Conservation (phyloP, 176 grass and related monocot species). For the Saccharum spontaneum region DNA sequence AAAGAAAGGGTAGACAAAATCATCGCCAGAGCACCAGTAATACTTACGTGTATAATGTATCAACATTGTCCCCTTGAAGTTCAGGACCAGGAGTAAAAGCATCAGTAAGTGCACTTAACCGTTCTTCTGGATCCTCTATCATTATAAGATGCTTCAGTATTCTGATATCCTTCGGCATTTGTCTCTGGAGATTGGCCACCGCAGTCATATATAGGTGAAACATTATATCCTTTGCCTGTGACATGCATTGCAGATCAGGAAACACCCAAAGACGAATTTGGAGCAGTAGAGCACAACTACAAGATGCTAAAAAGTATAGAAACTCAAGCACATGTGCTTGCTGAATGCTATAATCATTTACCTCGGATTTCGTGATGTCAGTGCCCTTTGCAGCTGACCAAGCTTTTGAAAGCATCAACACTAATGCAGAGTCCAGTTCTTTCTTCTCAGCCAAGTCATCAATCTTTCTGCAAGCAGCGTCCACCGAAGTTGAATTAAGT, state of each 20-base stretch:
- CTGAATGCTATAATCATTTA: conserved; percentile 33
- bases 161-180: conserved; percentile 90
- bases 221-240: conserved; percentile 73
- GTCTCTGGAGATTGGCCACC: conserved; percentile 72
- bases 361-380: conserved; percentile 79
- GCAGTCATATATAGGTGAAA: conserved; percentile 83
- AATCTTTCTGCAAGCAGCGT: conserved; percentile 78
- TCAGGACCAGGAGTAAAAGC: conserved; percentile 83
- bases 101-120: conserved; percentile 57
- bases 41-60: conserved; percentile 80
- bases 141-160: conserved; percentile 83
- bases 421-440: conserved; percentile 70
- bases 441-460: conserved; percentile 90
- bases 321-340: background rate
- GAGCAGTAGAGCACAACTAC: background rate
- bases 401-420: conserved; percentile 77
- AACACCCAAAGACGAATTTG: background rate
- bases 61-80: conserved; percentile 67
- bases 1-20: background rate
- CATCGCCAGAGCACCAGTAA: background rate
- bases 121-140: conserved; percentile 71
- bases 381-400: conserved; percentile 91
- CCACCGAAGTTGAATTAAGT: conserved; percentile 65
- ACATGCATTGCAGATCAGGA: conserved; percentile 18
- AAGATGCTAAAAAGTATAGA: background rate